A percentile compares a stretch with the other conserved stretches of the same genome.
These are phyloP conservation scores for Hemileccinum rubropunctum DNA, from an alignment of 768 basidiomycete species.

Conservation along the genomic window DNA sequence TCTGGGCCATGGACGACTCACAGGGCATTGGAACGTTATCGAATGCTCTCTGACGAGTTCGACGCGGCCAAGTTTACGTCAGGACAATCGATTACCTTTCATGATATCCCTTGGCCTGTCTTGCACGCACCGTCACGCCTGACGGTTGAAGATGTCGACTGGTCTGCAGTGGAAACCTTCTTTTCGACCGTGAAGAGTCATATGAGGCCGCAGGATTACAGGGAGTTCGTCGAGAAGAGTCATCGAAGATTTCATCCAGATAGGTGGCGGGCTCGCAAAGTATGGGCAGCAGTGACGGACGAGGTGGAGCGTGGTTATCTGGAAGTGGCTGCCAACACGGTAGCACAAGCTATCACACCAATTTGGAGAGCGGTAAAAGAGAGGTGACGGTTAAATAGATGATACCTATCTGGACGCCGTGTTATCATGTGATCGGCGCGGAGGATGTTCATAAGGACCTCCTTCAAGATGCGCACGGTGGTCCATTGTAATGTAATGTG, in stretches of 20 bases:
- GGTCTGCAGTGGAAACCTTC: constrained; percentile 69
- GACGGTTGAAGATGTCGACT: constrained; percentile 65
- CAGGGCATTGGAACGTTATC: constrained; percentile 73
- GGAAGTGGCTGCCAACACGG: constrained; percentile 71
- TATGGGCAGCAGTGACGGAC: constrained; percentile 57
- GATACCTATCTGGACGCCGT: not conserved
- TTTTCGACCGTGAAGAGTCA: constrained; percentile 51
- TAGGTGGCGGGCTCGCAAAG: constrained; percentile 67
- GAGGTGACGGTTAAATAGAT: constrained; percentile 10
- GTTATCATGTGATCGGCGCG: no score
- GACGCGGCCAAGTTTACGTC: constrained; percentile 56
- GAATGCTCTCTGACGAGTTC: constrained; percentile 55
- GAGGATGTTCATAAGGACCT: no score
- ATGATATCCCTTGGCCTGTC: constrained; percentile 76
- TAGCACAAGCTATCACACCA: constrained; percentile 71
- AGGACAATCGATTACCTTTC: constrained; percentile 52
- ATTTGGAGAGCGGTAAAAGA: constrained; percentile 52
- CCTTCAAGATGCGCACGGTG: no score
- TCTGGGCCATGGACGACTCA: constrained; percentile 60
- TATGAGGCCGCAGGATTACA: constrained; percentile 62
- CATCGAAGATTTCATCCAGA: constrained; percentile 79
- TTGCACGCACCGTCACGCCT: constrained; percentile 51
- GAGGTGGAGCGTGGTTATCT: constrained; percentile 55
- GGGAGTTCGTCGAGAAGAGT: constrained; percentile 63
- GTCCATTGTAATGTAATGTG: no score